phyloP scores from a whole-genome alignment of 495 filamentous ascomycete genomes.

The Trichoderma erinaceum region DNA sequence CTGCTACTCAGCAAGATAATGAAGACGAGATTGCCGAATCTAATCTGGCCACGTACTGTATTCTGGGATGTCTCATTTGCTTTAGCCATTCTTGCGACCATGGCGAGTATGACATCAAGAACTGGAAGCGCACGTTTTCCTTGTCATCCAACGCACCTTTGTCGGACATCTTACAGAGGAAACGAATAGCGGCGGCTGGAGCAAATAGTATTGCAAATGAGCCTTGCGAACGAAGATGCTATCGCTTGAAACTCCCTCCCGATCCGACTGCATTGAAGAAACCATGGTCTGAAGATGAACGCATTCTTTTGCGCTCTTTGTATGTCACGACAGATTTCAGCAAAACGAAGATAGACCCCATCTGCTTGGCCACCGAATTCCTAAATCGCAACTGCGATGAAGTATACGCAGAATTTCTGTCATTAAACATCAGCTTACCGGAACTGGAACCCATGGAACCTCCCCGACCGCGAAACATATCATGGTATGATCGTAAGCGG shows the following conservation, averaged over 20 bases:
- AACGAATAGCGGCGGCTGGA: constrained; percentile 21
- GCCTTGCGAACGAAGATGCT: constrained; percentile 40
- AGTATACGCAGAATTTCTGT: constrained; percentile 40
- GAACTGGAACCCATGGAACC: constrained; percentile 25
- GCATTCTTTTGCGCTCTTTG: constrained; percentile 32
- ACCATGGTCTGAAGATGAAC: constrained; percentile 37
- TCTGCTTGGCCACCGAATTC: constrained; percentile 37
- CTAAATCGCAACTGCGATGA: constrained; percentile 46
- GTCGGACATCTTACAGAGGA: constrained; percentile 16
- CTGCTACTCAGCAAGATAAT: constrained; percentile 20
- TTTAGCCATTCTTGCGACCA: constrained; percentile 46
- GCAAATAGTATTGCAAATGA: constrained; percentile 16
- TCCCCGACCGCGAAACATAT: constrained; percentile 23
- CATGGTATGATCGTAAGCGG: constrained; percentile 44
- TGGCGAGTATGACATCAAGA: constrained; percentile 42
- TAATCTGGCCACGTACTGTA: constrained; percentile 37
- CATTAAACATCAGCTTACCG: constrained; percentile 25
- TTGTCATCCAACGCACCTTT: constrained; percentile 1
- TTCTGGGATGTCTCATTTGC: constrained; percentile 42
- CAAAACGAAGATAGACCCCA: constrained; percentile 24
- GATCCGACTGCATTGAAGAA: constrained; percentile 21
- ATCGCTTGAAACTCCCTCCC: constrained; percentile 28
- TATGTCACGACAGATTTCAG: constrained; percentile 35
- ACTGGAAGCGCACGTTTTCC: constrained; percentile 32
- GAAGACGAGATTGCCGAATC: constrained; percentile 27